Base-by-base conservation (phyloP, 495 filamentous ascomycete species). In the Podospora didyma region DNA sequence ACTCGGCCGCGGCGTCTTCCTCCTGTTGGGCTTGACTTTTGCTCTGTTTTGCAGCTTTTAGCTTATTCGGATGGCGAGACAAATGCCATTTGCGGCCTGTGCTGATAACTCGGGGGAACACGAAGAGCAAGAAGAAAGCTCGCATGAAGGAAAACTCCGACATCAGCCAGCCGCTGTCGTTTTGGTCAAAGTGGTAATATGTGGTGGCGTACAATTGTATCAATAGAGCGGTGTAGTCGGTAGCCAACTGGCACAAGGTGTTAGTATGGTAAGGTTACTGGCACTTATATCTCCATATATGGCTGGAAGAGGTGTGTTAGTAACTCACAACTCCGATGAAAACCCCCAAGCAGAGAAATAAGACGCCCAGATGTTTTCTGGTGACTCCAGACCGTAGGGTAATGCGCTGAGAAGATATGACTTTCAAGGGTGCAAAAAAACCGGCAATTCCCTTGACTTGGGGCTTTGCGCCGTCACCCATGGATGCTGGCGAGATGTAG, bases 181-280 rank as follows among this genome's bases (percentile, higher is more conserved):
- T 70, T 6, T 82, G 79, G 31, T 68, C 67, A 62, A 83, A 85
- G 35, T 74, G 68, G 55, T 82, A 83, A 5, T 66, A 70, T 23
- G 81, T 77, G 0, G 80, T 84, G 17, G 78, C 77, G 51, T 79
- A 81, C 73, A 81, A 73, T 57, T 81, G 78, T 46, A 79, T 71
- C 0, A 81, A 59, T 21, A 78, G 67, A 16, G 78, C 74, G 2
- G 77, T 77, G 35, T 81, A 85, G 17, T 75, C 79, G 0, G 82
- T 82, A 0, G 82, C 79, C 14, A 84, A 64, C 71, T 76, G 17
- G 14, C 4, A 12, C n/a, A 3, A 34, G 41, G 39, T 6, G 49
- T 37, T 20, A 22, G 6, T 21, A 21, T n/a, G n/a, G n/a, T n/a
- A n/a, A n/a, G n/a, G n/a, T n/a, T n/a, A n/a, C n/a, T n/a, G n/a